phyloP scores from a whole-genome alignment of 148 eudicot genomes.

The Heliosperma pusillum region DNA sequence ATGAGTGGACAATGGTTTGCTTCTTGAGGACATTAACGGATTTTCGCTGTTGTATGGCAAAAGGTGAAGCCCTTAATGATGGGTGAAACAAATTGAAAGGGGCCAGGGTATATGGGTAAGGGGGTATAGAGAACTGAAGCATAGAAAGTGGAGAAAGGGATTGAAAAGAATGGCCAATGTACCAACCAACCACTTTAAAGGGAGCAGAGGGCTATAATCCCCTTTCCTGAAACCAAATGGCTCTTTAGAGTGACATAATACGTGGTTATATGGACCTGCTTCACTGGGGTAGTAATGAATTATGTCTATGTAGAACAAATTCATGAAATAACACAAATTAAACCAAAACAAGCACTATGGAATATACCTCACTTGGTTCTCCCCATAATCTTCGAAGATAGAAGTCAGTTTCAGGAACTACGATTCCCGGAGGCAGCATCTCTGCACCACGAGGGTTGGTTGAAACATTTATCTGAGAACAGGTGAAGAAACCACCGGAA shows the following conservation, averaged over 20 bases:
- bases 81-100: background rate
- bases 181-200: background rate
- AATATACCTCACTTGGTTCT: slow-evolving; percentile 77
- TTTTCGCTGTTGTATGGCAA: background rate
- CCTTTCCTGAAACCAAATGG: background rate
- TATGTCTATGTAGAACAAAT: background rate
- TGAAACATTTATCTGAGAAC: slow-evolving; percentile 74
- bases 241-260: background rate
- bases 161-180: background rate
- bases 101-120: background rate
- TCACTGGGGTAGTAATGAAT: slow-evolving; percentile 1
- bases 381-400: slow-evolving; percentile 96
- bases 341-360: background rate
- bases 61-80: background rate
- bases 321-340: background rate
- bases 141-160: background rate
- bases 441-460: slow-evolving; percentile 96
- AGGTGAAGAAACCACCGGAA: background rate
- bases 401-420: slow-evolving; percentile 76
- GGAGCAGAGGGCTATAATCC: background rate
- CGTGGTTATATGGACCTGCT: background rate
- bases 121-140: too few relatives aligned
- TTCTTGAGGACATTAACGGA: background rate
- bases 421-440: slow-evolving; percentile 91
- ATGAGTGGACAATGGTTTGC: background rate